Percentiles rank a stretch among this genome's conserved stretches.
Conservation (phyloP, 768 basidiomycete genomes). For the Botryobasidium botryosum region DNA sequence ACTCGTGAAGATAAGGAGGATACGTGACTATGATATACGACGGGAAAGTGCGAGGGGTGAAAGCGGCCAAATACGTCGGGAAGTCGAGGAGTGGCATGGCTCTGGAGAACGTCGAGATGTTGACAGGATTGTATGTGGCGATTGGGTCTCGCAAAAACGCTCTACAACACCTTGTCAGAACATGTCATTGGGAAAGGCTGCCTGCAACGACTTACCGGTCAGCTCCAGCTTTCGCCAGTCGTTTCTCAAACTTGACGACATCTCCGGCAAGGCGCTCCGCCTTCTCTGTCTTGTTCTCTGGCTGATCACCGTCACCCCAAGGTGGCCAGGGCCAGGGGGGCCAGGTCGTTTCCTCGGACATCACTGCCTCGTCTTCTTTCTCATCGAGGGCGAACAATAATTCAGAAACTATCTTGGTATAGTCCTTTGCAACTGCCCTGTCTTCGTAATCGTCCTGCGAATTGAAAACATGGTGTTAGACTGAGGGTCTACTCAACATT, state of each 20-base stretch:
- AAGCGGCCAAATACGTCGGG: slow-evolving; percentile 70
- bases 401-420: slow-evolving; percentile 47
- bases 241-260: slow-evolving; percentile 62
- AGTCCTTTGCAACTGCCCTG: slow-evolving; percentile 44
- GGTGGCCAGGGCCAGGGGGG: slow-evolving; percentile 31
- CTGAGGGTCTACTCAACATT: neutral
- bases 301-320: slow-evolving; percentile 45
- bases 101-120: slow-evolving; percentile 48
- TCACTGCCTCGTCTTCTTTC: slow-evolving; percentile 19
- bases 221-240: slow-evolving; percentile 60
- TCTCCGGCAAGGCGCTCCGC: slow-evolving; percentile 48
- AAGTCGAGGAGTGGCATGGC: slow-evolving; percentile 66
- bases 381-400: slow-evolving; percentile 44
- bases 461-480: neutral
- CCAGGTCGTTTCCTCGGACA: slow-evolving; percentile 22
- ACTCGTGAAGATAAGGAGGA: slow-evolving; percentile 51
- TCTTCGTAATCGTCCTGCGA: slow-evolving; percentile 81
- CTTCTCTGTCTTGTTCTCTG: slow-evolving; percentile 34
- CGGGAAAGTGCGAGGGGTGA: slow-evolving; percentile 62
- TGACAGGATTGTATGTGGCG: slow-evolving; percentile 73
- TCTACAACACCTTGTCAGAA: slow-evolving; percentile 20
- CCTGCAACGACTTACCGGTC: slow-evolving; percentile 39
- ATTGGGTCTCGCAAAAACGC: slow-evolving; percentile 67
- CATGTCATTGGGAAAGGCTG: neutral
- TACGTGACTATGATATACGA: slow-evolving; percentile 64